These are phyloP conservation scores for Entophlyctis luteolus DNA, from an alignment of 192 early-diverging fungal species.

Conservation along the genomic window DNA sequence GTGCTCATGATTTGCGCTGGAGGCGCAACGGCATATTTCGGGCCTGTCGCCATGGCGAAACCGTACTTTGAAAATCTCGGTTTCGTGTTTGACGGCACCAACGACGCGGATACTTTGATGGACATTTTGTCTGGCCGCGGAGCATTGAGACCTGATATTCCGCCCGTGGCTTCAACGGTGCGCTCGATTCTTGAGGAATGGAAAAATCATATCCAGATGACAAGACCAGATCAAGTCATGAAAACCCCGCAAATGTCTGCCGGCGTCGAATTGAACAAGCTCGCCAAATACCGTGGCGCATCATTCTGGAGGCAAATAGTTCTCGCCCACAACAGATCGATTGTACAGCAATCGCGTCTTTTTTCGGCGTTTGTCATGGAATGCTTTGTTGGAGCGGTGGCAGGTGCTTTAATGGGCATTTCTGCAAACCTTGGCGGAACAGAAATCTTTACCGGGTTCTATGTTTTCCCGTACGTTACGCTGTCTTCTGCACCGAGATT, in stretches of 20 bases:
- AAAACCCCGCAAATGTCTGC: too few species aligned
- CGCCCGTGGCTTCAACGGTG: too few species aligned
- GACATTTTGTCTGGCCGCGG: conserved; percentile 44
- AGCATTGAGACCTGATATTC: background rate
- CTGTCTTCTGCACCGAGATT: conserved; percentile 3
- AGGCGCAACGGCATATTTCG: conserved; percentile 56
- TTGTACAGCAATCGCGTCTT: conserved; percentile 33
- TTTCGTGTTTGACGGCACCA: conserved; percentile 20
- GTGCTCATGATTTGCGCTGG: conserved; percentile 65
- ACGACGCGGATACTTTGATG: conserved; percentile 45
- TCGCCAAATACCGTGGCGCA: conserved; percentile 21
- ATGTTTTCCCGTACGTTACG: conserved; percentile 3
- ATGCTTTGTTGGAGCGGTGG: conserved; percentile 30
- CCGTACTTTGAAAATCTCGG: conserved; percentile 35
- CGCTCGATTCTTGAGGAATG: too few species aligned
- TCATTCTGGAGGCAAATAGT: conserved; percentile 24
- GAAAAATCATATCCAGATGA: too few species aligned
- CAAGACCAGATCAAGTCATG: too few species aligned
- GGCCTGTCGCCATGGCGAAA: conserved; percentile 13
- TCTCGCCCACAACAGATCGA: conserved; percentile 23
- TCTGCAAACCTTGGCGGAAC: background rate
- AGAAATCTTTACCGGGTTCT: conserved; percentile 14
- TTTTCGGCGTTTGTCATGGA: conserved; percentile 31
- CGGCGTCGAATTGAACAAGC: background rate
- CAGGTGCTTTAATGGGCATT: conserved; percentile 31